Conservation (phyloP, 352 stramenopile species). For the Phytophthora hibernalis region DNA sequence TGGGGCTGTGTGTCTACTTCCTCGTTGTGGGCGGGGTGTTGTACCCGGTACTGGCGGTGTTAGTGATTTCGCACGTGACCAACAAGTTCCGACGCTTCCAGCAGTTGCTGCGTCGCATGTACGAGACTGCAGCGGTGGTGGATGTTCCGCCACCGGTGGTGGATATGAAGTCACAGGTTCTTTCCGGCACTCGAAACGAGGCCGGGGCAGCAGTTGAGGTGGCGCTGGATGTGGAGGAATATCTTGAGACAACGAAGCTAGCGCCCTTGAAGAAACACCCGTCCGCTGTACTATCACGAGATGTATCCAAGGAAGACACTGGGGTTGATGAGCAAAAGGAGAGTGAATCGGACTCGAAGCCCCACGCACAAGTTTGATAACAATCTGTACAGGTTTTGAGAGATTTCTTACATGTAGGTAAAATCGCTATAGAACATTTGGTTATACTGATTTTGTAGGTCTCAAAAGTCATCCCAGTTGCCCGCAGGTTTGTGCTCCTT, state of each 20-base stretch:
- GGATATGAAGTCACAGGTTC: constrained; percentile 48
- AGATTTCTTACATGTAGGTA: not conserved
- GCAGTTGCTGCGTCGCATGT: constrained; percentile 46
- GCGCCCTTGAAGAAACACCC: constrained; percentile 54
- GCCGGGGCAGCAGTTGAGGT: constrained; percentile 40
- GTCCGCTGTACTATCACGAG: constrained; percentile 43
- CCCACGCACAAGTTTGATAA: constrained; percentile 3
- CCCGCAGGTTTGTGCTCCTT: constrained; percentile 35
- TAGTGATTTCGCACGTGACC: constrained; percentile 63
- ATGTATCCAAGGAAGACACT: constrained; percentile 44
- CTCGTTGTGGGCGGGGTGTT: constrained; percentile 55
- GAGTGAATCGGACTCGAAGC: constrained; percentile 18
- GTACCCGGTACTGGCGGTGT: constrained; percentile 68
- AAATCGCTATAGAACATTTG: constrained; percentile 36
- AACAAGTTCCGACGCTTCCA: constrained; percentile 73
- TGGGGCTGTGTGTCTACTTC: constrained; percentile 71
- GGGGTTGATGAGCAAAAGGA: constrained; percentile 52
- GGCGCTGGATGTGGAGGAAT: constrained; percentile 47
- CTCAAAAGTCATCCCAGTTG: constrained; percentile 54
- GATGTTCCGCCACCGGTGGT: constrained; percentile 47
- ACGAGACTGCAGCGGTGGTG: constrained; percentile 63
- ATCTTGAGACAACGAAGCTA: constrained; percentile 37
- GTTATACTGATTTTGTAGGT: constrained; percentile 8
- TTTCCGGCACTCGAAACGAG: constrained; percentile 36
- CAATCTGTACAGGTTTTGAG: not conserved